Percentiles rank a stretch among this genome's conserved stretches.
Evolutionary conservation across 148 eudicot genomes (phyloP).

Genomic region (Spergularia marina): DNA sequence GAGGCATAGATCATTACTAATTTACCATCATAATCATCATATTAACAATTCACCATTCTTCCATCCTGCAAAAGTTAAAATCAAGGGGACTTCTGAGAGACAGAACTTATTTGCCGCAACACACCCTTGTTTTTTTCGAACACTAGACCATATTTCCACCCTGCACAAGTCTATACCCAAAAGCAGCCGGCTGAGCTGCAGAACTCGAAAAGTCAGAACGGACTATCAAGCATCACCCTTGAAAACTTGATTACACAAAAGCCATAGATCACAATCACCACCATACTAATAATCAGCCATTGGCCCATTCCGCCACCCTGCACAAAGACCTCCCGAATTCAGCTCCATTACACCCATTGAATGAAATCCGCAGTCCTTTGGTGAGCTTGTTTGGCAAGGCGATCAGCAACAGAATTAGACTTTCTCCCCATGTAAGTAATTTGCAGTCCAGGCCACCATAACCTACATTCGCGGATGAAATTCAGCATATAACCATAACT

Average conservation of each 20-base stretch:
- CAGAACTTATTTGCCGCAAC: too few species aligned
- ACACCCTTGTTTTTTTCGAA: too few species aligned
- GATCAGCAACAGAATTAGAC: constrained; percentile 14
- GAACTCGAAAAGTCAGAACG: neutral
- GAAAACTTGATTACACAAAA: neutral
- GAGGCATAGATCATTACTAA: too few species aligned
- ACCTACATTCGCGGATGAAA: constrained; percentile 1
- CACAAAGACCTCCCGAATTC: neutral
- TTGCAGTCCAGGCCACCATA: neutral
- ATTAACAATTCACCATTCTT: too few species aligned
- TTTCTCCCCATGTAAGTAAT: constrained; percentile 2
- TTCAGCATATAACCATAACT: constrained; percentile 1
- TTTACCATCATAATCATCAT: too few species aligned
- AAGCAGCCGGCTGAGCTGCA: neutral
- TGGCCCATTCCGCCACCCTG: neutral
- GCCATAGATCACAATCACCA: neutral
- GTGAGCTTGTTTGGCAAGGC: constrained; percentile 1
- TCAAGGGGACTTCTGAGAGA: too few species aligned
- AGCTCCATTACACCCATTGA: neutral
- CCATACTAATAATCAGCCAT: neutral
- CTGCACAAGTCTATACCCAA: too few species aligned
- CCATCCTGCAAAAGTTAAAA: too few species aligned
- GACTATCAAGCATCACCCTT: too few species aligned
- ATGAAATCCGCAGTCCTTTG: neutral
- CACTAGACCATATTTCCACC: too few species aligned